These are phyloP conservation scores for Stephania japonica DNA, from an alignment of 164 flowering plant species.

Conservation along the genomic window DNA sequence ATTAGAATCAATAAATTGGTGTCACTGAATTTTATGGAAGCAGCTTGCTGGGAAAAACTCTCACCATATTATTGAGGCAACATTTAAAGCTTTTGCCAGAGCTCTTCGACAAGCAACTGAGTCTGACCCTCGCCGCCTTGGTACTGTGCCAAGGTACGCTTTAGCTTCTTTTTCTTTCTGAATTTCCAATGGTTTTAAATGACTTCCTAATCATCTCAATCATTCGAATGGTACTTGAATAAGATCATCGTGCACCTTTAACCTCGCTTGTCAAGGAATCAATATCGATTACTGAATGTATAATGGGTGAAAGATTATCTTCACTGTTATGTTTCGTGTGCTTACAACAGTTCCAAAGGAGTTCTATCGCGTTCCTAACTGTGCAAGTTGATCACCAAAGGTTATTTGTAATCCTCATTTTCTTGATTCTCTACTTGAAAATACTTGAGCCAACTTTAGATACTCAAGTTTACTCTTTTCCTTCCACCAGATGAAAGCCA, in stretches of 20 bases:
- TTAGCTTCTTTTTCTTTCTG: neutral
- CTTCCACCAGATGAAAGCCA: neutral
- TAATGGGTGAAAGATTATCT: neutral
- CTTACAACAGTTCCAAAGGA: slow-evolving; percentile 67
- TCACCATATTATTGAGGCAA: slow-evolving; percentile 97
- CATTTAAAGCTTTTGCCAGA: slow-evolving; percentile 99
- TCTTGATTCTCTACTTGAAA: neutral
- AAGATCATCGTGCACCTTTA: too few relatives aligned
- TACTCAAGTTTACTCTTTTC: neutral
- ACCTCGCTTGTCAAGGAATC: too few relatives aligned
- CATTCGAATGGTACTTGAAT: neutral
- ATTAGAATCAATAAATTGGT: neutral
- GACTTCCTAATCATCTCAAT: neutral
- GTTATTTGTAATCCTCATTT: neutral
- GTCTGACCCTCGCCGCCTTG: slow-evolving; percentile 71
- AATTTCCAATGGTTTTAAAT: neutral
- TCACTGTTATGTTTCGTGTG: neutral
- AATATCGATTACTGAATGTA: too few relatives aligned
- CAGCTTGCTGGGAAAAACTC: slow-evolving; percentile 98
- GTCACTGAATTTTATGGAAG: neutral
- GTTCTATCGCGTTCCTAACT: slow-evolving; percentile 62
- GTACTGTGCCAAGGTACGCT: slow-evolving; percentile 78
- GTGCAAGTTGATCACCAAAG: neutral
- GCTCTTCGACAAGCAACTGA: slow-evolving; percentile 97
- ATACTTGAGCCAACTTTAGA: neutral